Percentiles rank a stretch among this genome's conserved stretches.
phyloP scores from a whole-genome alignment of 2,329 filamentous ascomycete species.

The Pseudogymnoascus pannorum region DNA sequence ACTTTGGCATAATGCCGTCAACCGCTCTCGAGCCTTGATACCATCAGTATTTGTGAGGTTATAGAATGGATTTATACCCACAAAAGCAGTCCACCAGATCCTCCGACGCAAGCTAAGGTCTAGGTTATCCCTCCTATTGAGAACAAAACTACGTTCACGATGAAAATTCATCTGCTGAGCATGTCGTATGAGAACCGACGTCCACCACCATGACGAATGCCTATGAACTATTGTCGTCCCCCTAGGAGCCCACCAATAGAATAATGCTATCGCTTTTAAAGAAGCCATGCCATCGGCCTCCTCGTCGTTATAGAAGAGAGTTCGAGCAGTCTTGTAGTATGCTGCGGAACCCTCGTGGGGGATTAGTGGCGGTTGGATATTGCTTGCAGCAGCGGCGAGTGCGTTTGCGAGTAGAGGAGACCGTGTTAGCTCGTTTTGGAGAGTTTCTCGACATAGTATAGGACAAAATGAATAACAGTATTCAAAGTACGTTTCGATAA shows the following conservation, averaged over 20 bases:
- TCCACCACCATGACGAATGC: slow-evolving; percentile 41
- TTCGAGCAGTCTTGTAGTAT: slow-evolving; percentile 35
- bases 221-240: slow-evolving; percentile 33
- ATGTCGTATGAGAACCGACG: slow-evolving; percentile 35
- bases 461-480: slow-evolving; percentile 39
- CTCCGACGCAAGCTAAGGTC: slow-evolving; percentile 29
- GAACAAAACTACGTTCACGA: slow-evolving; percentile 28
- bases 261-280: slow-evolving; percentile 33
- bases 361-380: slow-evolving; percentile 36
- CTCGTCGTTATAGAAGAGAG: slow-evolving; percentile 36
- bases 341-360: slow-evolving; percentile 32
- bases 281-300: slow-evolving; percentile 32
- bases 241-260: slow-evolving; percentile 40
- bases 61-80: slow-evolving; percentile 11
- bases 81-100: slow-evolving; percentile 39
- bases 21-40: slow-evolving; percentile 29
- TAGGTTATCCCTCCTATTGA: slow-evolving; percentile 17
- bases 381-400: slow-evolving; percentile 34
- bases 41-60: not conserved
- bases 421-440: slow-evolving; percentile 27
- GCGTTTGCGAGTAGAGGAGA: slow-evolving; percentile 33
- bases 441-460: slow-evolving; percentile 30
- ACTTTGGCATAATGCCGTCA: slow-evolving; percentile 37
- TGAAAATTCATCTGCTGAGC: slow-evolving; percentile 39
- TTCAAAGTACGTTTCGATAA: slow-evolving; percentile 36